These are phyloP conservation scores for Mrakia frigida DNA, from an alignment of 768 basidiomycete species.

Conservation along the genomic window DNA sequence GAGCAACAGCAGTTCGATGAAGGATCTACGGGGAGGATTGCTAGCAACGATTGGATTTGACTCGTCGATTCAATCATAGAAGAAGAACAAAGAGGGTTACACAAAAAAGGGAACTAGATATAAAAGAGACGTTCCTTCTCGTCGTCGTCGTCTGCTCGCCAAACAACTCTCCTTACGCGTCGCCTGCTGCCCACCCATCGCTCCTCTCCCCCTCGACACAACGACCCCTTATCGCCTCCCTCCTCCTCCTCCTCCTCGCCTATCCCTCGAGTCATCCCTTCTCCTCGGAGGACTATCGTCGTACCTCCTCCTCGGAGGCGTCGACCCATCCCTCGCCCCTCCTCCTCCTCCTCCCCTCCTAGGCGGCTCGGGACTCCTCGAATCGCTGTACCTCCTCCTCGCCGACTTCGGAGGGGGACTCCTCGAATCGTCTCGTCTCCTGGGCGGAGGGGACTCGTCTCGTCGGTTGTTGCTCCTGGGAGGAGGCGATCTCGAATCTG, in stretches of 20 bases:
- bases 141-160: not conserved
- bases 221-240: not conserved
- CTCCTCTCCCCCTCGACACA: not conserved
- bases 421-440: constrained; percentile 22
- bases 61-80: too few species aligned
- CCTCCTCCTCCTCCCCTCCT: not conserved
- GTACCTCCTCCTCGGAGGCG: constrained; percentile 18
- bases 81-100: too few species aligned
- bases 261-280: constrained; percentile 19
- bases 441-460: constrained; percentile 36
- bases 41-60: too few species aligned
- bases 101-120: too few species aligned
- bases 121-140: too few species aligned
- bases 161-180: not conserved
- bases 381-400: constrained; percentile 7
- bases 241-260: constrained; percentile 4
- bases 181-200: not conserved
- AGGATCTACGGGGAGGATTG: too few species aligned
- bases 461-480: constrained; percentile 18
- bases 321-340: constrained; percentile 1
- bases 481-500: constrained; percentile 27
- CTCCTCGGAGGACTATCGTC: constrained; percentile 8
- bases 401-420: constrained; percentile 35
- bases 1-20: too few species aligned
- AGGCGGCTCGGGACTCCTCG: not conserved